Evolutionary conservation across 768 basidiomycete genomes (phyloP), one percentile per base, ranked within the genome.

Genomic region (Mycena alexandri): DNA sequence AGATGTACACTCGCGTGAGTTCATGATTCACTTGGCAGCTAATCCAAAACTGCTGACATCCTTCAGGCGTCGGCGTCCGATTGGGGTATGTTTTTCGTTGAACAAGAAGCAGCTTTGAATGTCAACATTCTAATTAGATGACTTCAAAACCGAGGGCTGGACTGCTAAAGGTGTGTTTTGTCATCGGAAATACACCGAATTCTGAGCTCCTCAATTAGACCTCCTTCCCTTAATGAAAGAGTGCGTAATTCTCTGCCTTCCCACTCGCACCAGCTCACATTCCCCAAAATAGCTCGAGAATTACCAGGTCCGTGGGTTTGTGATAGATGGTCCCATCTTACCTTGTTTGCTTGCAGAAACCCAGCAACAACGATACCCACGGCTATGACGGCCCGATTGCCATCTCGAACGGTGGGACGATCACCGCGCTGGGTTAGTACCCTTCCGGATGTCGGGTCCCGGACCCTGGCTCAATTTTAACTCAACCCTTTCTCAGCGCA

Each of bases 311-410:
- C 14, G 38, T 38, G 38, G 38, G 38, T 11, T 14, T 14, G 38
- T 38, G 38, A 38, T 14, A 14, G 9, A 2, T 11, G 9, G 10
- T 11, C 38, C 38, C 38, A 38, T 11, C 14, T 38, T 38, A 38
- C 38, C 29, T 38, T 36, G 7, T 12, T 38, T 38, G 11, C 38
- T 10, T 38, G 38, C 38, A 91, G 83, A 90, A 90, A 79, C 89
- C 90, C 1, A 77, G 75, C 25, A 90, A 90, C 80, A 90, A 87
- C 75, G 80, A 88, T 64, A 87, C 85, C 3, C 90, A 91, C 75
- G 90, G 90, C 46, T 90, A 90, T 69, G 85, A 89, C 63, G 90
- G 90, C 5, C 90, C 90, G n/a, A 89, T 92, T 61, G 89, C 89
- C 16, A 90, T 91, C 75, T 87, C 86, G 70, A 90, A 91, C 67